Base-by-base conservation (phyloP, 1,139 yeast species). In the Taphrina deformans region DNA sequence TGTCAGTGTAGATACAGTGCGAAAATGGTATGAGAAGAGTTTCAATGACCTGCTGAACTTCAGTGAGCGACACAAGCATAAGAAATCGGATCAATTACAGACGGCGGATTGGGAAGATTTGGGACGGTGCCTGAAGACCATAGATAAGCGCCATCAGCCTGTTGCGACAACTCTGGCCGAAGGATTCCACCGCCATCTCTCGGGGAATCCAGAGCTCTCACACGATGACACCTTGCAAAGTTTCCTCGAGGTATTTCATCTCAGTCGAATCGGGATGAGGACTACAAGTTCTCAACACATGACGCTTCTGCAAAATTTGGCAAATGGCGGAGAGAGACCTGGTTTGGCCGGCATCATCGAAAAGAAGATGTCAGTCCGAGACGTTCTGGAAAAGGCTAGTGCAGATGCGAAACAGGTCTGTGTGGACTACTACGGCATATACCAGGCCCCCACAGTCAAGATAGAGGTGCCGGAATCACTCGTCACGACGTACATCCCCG, bases 1-100 rank as follows among this genome's bases (percentile, higher is more conserved):
- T 84, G 90, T 91, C 0, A 85, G 90, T 1, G 89, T 92, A 58
- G 79, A 82, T 66, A 82, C 86, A 69, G 97, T 90, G 21, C 83
- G 86, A 69, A 85, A 89, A 73, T 91, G 97, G 97, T 91, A 90
- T 73, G 92, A 93, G 1, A 95, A 89, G 75, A 86, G 93, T 21
- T 91, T 90, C 75, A 91, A 89, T 71, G 69, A 59, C 18, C 40
- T 59, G 26, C 41, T 40, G 24, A 21, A 23, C n/a, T 59, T 41
- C 26, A 41, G 50, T 14, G 56, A 48, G 29, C 16, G 23, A 24
- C 46, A 29, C 31, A 50, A 59, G 51, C 51, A 50, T 31, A 59
- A 50, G 29, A 10, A 45, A 12, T 18, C 56, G 10, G 40, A 48
- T 16, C 50, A 51, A n/a, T 26, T 59, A 16, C n/a, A 35, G 48